Evolutionary conservation across 805 yeast species (phyloP), one percentile per base, ranked within the genome.

Genomic region (Tanozyma kutaoensis): DNA sequence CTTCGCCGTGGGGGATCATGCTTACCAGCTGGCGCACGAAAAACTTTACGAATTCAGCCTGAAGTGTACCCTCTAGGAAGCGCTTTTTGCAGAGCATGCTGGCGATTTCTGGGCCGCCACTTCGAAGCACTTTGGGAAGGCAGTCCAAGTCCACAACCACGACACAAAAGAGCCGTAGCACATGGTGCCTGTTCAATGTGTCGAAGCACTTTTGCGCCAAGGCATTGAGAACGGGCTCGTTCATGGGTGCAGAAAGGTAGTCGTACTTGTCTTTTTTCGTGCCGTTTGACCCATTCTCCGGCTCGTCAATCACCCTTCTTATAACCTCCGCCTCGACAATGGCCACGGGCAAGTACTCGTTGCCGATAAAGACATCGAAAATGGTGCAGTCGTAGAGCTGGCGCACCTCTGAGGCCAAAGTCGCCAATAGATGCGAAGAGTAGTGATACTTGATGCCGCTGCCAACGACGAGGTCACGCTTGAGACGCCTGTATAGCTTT

Each of bases 51-150:
- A 72, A 86, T 15, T 70, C 75, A 0, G 93, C 75, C n/a, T 70
- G 63, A 14, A 91, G 54, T n/a, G 67, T 60, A 2, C 97, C 97
- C 37, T 73, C 78, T 23, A 74, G 59, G 45, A 85, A 85, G 37
- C 71, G 67, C 37, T 75, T 70, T 42, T 76, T 81, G 52, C 80
- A 84, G 42, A 74, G 66, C 78, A 74, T 81, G 39, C 86, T 91
- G 1, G 97, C 97, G 35, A 91, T 78, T 40, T 91, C 97, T 13
- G 82, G 62, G 7, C 95, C 76, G 14, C 95, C 95, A 48, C 81
- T 73, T 38, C 91, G 60, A 42, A 73, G 60, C 18, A 93, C 76
- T 43, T 94, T 69, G 3, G 98, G 95, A 15, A 91, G 57, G 0
- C 85, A 63, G 31, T 81, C 81, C 14, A 80, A 76, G 15, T 82